Percentiles rank a stretch among this genome's conserved stretches.
These are phyloP conservation scores for Pseudozyma tsukubaensis DNA, from an alignment of 1,284 basidiomycete species.

Conservation along the genomic window DNA sequence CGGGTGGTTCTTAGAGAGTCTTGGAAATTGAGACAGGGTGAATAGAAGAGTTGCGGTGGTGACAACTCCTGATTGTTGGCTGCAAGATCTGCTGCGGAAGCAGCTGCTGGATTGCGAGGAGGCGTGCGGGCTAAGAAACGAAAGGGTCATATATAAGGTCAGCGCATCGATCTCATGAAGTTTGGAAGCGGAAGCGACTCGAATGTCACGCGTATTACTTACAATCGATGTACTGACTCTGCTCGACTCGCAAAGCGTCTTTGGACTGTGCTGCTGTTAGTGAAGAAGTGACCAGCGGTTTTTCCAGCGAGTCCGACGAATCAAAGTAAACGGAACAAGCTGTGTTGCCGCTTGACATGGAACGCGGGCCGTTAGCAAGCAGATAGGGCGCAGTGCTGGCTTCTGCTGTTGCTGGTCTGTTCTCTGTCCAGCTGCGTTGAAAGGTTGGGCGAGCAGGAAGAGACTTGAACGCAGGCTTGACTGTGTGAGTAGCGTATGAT, in stretches of 20 bases:
- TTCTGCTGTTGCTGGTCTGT: neutral
- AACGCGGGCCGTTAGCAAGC: conserved; percentile 4
- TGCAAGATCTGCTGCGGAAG: neutral
- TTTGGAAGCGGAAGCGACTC: neutral
- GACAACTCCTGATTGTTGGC: conserved; percentile 6
- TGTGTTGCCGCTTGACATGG: conserved; percentile 12
- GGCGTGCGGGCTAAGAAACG: neutral
- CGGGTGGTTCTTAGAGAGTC: conserved; percentile 11
- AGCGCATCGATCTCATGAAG: neutral
- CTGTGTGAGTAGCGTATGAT: conserved; percentile 12
- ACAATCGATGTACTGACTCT: conserved; percentile 10
- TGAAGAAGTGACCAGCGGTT: conserved; percentile 5
- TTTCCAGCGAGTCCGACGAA: conserved; percentile 7
- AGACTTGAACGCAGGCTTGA: conserved; percentile 31
- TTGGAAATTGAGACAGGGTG: conserved; percentile 20
- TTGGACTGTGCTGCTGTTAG: neutral
- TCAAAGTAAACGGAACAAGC: conserved; percentile 17
- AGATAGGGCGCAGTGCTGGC: neutral
- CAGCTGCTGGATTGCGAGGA: conserved; percentile 5
- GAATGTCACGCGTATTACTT: conserved; percentile 1
- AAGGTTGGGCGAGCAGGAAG: conserved; percentile 24
- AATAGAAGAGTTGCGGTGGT: conserved; percentile 28
- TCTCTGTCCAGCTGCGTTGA: conserved; percentile 25
- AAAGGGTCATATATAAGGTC: neutral
- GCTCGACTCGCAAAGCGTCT: neutral